Percentiles rank a stretch among this genome's conserved stretches.
Conservation (phyloP, 1,284 basidiomycete genomes). For the Leccinum fuscescens region DNA sequence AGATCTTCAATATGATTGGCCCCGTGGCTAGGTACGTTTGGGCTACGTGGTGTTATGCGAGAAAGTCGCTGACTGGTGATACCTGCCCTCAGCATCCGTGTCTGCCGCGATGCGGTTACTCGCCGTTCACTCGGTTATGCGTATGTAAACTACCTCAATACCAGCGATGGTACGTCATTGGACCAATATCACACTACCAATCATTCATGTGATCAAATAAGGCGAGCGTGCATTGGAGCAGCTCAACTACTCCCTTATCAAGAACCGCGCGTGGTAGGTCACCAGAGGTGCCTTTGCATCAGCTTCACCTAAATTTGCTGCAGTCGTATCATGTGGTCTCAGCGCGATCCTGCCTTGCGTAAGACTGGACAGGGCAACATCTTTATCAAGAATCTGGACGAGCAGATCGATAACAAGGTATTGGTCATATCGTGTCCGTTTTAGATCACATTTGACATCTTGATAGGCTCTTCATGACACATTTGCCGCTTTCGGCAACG, state of each 20-base stretch:
- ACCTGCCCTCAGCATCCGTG: conserved; percentile 78
- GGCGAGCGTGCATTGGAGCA: conserved; percentile 98
- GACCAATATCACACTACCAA: conserved; percentile 1
- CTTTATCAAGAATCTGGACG: conserved; percentile 99
- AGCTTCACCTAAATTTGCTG: conserved; percentile 1
- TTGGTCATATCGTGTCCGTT: background rate
- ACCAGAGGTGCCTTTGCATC: background rate
- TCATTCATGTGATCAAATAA: conserved; percentile 32
- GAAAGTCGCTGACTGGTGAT: background rate
- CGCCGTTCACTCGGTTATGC: conserved; percentile 99
- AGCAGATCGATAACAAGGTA: conserved; percentile 98
- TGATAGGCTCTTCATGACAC: conserved; percentile 94
- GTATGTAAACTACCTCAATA: conserved; percentile 99
- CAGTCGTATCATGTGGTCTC: conserved; percentile 99
- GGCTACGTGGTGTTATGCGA: background rate
- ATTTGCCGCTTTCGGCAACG: conserved; percentile 98
- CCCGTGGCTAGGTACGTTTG: conserved; percentile 85
- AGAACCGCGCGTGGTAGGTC: conserved; percentile 89
- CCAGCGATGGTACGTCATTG: conserved; percentile 75
- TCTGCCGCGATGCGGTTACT: conserved; percentile 99
- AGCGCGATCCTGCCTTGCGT: conserved; percentile 98
- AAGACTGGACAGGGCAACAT: conserved; percentile 99
- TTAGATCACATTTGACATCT: conserved; percentile 4
- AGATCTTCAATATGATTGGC: conserved; percentile 99
- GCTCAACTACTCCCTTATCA: conserved; percentile 99